These are phyloP conservation scores for Silene latifolia DNA, from an alignment of 148 eudicot genomes.

Conservation along the genomic window DNA sequence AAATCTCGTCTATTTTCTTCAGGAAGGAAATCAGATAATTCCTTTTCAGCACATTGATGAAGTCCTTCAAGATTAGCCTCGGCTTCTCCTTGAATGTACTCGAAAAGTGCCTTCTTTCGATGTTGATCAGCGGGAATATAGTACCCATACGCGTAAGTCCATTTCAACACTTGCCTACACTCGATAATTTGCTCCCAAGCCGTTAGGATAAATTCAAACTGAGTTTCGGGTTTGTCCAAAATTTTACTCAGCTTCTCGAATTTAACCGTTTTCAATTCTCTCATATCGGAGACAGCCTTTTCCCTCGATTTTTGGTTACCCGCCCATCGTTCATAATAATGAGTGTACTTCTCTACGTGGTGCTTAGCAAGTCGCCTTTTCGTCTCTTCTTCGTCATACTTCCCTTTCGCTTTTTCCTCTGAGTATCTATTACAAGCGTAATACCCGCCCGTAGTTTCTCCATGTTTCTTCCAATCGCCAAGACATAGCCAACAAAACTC, in stretches of 20 bases:
- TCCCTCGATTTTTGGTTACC: conserved; percentile 51
- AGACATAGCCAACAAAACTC: conserved; percentile 74
- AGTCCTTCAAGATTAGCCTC: conserved; percentile 65
- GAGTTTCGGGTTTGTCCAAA: conserved; percentile 54
- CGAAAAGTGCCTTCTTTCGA: conserved; percentile 42
- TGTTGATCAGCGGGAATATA: conserved; percentile 46
- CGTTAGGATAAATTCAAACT: conserved; percentile 52
- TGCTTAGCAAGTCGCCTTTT: conserved; percentile 38
- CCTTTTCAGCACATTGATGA: conserved; percentile 67
- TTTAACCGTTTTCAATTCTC: conserved; percentile 36
- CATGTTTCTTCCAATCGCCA: conserved; percentile 51
- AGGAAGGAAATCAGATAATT: conserved; percentile 25
- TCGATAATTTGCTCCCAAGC: conserved; percentile 73
- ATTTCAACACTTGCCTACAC: conserved; percentile 63
- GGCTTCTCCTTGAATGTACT: conserved; percentile 59
- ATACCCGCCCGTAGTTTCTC: conserved; percentile 45
- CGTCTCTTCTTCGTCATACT: conserved; percentile 28
- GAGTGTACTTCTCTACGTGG: conserved; percentile 37
- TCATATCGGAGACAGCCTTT: conserved; percentile 52
- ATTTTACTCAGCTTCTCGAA: conserved; percentile 46
- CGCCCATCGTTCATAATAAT: conserved; percentile 40
- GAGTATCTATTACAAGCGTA: conserved; percentile 52
- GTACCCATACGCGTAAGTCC: conserved; percentile 68
- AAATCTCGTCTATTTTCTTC: not conserved
- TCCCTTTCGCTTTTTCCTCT: conserved; percentile 37